A percentile compares a stretch with the other conserved stretches of the same genome.
Evolutionary conservation across 2,329 filamentous ascomycete species (phyloP).

Genomic region (Monosporascus sp.): DNA sequence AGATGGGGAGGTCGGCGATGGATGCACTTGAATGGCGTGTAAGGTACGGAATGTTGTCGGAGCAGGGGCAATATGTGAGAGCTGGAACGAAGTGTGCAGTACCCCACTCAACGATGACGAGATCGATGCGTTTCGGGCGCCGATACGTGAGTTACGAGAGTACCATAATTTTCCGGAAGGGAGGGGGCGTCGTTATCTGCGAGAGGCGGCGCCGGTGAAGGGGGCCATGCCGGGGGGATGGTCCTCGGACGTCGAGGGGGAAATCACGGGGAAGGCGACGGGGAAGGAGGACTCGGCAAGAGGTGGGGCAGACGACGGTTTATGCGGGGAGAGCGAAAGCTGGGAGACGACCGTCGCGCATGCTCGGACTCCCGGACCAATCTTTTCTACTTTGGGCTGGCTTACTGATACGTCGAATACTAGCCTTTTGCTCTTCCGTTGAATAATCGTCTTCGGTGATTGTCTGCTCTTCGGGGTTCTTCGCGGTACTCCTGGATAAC

Average conservation of each 20-base stretch:
- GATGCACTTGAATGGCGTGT: background rate
- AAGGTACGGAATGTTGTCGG: background rate
- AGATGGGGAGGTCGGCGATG: background rate
- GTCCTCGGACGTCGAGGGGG: background rate
- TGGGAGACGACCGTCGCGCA: background rate
- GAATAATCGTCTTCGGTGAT: too few species aligned
- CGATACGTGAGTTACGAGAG: background rate
- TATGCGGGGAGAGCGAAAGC: background rate
- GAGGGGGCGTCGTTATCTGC: background rate
- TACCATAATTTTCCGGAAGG: background rate
- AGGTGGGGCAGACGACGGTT: background rate
- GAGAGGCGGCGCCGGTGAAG: background rate
- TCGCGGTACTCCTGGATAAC: too few species aligned
- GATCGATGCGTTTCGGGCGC: background rate
- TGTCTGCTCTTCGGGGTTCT: too few species aligned
- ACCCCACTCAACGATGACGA: background rate
- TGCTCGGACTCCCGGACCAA: too few species aligned
- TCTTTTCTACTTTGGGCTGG: too few species aligned
- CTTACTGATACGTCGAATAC: too few species aligned
- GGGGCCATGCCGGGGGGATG: background rate
- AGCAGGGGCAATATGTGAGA: background rate
- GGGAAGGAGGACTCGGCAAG: background rate
- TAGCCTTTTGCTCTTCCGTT: too few species aligned
- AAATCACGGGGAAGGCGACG: background rate
- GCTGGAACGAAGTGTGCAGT: background rate